A percentile compares a stretch with the other conserved stretches of the same genome.
Conservation (phyloP, 176 grass and related monocot species). For the Juncus effusus region DNA sequence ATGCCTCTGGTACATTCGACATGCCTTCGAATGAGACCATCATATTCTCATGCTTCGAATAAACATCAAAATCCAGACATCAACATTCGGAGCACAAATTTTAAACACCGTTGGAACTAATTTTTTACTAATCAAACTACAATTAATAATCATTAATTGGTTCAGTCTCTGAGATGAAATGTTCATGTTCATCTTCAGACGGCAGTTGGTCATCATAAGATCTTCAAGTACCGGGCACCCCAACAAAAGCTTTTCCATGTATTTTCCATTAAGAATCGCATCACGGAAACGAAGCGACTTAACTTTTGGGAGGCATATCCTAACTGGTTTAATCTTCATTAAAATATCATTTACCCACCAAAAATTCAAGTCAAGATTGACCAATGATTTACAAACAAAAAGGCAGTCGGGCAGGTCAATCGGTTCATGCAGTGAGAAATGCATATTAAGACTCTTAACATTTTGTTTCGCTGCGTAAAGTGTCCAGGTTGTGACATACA, state of each 20-base stretch:
- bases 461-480: not conserved
- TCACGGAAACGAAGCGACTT: not conserved
- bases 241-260: not conserved
- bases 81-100: conserved; percentile 5
- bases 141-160: not conserved
- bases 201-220: not conserved
- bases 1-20: conserved; percentile 3
- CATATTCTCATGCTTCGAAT: not conserved
- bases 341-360: not conserved
- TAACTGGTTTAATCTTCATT: not conserved
- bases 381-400: not conserved
- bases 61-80: not conserved
- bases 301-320: not conserved
- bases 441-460: not conserved
- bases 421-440: not conserved
- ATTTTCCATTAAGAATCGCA: no score
- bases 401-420: not conserved
- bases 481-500: not conserved
- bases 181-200: not conserved
- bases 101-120: not conserved
- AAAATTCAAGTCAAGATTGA: not conserved
- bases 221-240: not conserved
- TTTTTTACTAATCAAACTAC: not conserved
- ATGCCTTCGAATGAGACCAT: not conserved
- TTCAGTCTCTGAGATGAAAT: not conserved